These are phyloP conservation scores for Candida lessepsii DNA, from an alignment of 805 yeast genomes.

Conservation along the genomic window DNA sequence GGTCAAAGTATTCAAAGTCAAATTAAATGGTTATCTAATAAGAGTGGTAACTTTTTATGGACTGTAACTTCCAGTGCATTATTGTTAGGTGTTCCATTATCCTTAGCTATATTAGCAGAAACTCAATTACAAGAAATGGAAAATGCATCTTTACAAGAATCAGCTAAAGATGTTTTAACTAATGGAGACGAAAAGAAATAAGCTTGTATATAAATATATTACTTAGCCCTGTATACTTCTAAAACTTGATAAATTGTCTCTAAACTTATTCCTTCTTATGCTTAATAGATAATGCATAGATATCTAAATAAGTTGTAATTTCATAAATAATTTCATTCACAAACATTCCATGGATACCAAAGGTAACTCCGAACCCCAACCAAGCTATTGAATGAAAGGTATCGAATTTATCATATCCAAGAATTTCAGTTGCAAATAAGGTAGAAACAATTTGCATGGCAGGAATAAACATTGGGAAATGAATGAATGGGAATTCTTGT, in stretches of 20 bases:
- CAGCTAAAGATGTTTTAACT: constrained; percentile 71
- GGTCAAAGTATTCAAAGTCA: constrained; percentile 22
- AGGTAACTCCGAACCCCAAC: constrained; percentile 65
- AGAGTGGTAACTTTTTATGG: constrained; percentile 82
- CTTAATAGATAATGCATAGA: constrained; percentile 81
- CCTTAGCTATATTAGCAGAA: constrained; percentile 85
- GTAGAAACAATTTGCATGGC: constrained; percentile 42
- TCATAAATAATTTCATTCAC: constrained; percentile 76
- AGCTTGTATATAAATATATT: constrained; percentile 17
- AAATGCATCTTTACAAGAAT: constrained; percentile 79
- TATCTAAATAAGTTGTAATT: constrained; percentile 77
- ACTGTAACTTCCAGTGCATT: constrained; percentile 77
- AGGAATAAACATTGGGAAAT: constrained; percentile 72
- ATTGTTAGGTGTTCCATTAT: constrained; percentile 88
- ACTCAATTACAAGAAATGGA: constrained; percentile 94
- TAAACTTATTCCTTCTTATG: constrained; percentile 53
- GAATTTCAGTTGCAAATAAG: constrained; percentile 33
- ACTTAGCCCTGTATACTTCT: constrained; percentile 3
- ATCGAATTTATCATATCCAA: constrained; percentile 36
- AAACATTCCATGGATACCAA: constrained; percentile 68
- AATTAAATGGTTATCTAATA: constrained; percentile 47
- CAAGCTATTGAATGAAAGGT: constrained; percentile 55
- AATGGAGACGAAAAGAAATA: constrained; percentile 55
- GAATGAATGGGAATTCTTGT: constrained; percentile 71
- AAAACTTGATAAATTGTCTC: not conserved